Percentiles rank a stretch among this genome's conserved stretches.
These are phyloP conservation scores for Phytophthora idaei DNA, from an alignment of 352 stramenopile species.

Conservation along the genomic window DNA sequence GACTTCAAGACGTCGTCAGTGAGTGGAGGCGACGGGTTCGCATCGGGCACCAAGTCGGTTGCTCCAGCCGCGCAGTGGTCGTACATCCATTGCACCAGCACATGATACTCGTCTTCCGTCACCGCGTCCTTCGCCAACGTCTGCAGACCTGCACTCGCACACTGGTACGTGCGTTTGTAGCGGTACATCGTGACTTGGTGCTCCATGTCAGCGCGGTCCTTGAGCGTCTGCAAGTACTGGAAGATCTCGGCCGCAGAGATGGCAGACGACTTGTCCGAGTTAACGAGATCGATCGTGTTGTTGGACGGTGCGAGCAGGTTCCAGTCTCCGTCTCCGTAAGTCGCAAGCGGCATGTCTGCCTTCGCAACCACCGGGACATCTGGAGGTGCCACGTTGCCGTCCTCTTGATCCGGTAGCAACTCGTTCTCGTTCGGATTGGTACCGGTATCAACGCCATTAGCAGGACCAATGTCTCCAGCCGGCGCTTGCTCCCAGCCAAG, in stretches of 20 bases:
- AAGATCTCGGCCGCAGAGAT: slow-evolving; percentile 43
- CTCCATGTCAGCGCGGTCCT: slow-evolving; percentile 30
- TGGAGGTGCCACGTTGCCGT: slow-evolving; percentile 11
- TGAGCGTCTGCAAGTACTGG: slow-evolving; percentile 33
- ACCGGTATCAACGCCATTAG: slow-evolving; percentile 9
- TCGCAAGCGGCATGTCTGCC: slow-evolving; percentile 21
- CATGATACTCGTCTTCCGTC: slow-evolving; percentile 38
- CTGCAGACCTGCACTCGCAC: slow-evolving; percentile 32
- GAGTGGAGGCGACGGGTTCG: slow-evolving; percentile 14
- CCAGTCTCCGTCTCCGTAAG: slow-evolving; percentile 36
- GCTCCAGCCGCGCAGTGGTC: slow-evolving; percentile 34
- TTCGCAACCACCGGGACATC: slow-evolving; percentile 24
- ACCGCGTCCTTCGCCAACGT: slow-evolving; percentile 37
- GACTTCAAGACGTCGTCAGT: slow-evolving; percentile 11
- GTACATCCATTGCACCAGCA: slow-evolving; percentile 49
- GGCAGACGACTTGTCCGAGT: slow-evolving; percentile 31
- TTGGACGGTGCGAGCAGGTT: slow-evolving; percentile 43
- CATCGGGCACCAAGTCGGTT: slow-evolving; percentile 11
- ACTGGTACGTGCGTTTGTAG: slow-evolving; percentile 43
- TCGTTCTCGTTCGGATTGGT: slow-evolving; percentile 1
- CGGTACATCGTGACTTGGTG: slow-evolving; percentile 32
- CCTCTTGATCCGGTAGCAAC: slow-evolving; percentile 6
- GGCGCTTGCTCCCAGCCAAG: slow-evolving; percentile 1
- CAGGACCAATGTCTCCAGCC: slow-evolving; percentile 5
- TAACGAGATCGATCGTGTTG: slow-evolving; percentile 34